phyloP scores from a whole-genome alignment of 139 green algal genomes.

The Limnomonas spitsbergensis region DNA sequence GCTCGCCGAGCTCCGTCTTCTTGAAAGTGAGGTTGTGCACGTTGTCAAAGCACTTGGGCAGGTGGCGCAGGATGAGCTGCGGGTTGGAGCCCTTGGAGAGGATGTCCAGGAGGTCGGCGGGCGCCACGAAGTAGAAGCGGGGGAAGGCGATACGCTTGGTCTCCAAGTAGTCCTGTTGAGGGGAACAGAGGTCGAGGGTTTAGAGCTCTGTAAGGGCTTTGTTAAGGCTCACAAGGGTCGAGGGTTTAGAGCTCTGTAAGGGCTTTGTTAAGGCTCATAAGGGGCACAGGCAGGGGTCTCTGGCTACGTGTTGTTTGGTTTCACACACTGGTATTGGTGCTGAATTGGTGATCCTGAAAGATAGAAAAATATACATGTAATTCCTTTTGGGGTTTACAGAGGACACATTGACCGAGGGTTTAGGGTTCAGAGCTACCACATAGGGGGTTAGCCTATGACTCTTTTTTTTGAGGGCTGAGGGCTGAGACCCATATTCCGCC shows the following conservation, averaged over 20 bases:
- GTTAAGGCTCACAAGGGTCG: neutral
- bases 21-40: constrained; percentile 84
- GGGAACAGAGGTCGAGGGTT: neutral
- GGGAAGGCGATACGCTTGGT: constrained; percentile 90
- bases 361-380: too few species aligned
- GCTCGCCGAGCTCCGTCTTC: constrained; percentile 26
- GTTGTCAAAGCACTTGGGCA: constrained; percentile 92
- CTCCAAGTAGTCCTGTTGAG: constrained; percentile 82
- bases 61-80: constrained; percentile 77
- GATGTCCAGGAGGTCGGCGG: constrained; percentile 88
- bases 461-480: too few species aligned
- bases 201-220: too few species aligned
- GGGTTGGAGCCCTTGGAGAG: constrained; percentile 84
- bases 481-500: too few species aligned
- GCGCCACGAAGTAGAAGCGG: constrained; percentile 92
- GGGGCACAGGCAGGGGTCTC: too few species aligned
- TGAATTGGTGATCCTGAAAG: too few species aligned
- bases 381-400: too few species aligned
- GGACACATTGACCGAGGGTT: too few species aligned
- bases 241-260: too few species aligned
- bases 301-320: neutral
- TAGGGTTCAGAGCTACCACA: too few species aligned
- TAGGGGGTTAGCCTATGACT: too few species aligned
- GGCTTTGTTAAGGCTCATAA: neutral
- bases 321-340: too few species aligned